phyloP scores from a whole-genome alignment of 2,329 filamentous ascomycete species.

The Trichoderma koningiopsis region DNA sequence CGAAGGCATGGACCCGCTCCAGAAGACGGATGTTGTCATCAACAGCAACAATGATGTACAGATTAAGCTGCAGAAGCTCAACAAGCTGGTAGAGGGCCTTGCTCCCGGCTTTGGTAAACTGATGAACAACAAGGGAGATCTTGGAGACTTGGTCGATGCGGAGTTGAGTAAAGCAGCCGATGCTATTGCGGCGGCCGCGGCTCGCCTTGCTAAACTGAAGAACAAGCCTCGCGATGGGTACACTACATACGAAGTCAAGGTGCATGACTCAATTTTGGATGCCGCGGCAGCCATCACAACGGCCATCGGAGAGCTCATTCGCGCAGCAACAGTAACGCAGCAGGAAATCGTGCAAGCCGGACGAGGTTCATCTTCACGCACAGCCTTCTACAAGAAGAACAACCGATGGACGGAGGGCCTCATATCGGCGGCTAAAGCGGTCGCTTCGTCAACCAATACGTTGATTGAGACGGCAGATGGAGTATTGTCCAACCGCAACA shows the following conservation, averaged over 20 bases:
- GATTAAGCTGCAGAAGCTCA: constrained; percentile 88
- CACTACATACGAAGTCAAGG: constrained; percentile 93
- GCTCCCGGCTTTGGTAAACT: constrained; percentile 86
- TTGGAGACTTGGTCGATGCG: constrained; percentile 89
- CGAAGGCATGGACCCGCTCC: constrained; percentile 83
- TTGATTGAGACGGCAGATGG: constrained; percentile 98
- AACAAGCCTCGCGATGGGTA: constrained; percentile 96
- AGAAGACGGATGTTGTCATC: constrained; percentile 96
- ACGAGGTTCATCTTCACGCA: constrained; percentile 80
- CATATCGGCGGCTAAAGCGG: constrained; percentile 95
- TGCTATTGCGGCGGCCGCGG: constrained; percentile 89
- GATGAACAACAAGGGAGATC: constrained; percentile 75
- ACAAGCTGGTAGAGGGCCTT: constrained; percentile 89
- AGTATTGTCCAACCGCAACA: constrained; percentile 88
- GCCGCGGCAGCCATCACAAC: constrained; percentile 91
- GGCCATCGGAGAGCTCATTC: constrained; percentile 91
- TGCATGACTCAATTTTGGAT: constrained; percentile 92
- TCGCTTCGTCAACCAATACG: constrained; percentile 89
- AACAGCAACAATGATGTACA: constrained; percentile 97
- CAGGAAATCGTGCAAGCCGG: constrained; percentile 96
- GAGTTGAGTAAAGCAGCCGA: constrained; percentile 93
- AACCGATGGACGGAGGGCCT: constrained; percentile 98
- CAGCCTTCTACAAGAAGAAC: constrained; percentile 99
- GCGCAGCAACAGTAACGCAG: constrained; percentile 88
- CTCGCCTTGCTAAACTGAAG: constrained; percentile 85